These are phyloP conservation scores for Mycena floridula DNA, from an alignment of 768 basidiomycete species.

Conservation along the genomic window DNA sequence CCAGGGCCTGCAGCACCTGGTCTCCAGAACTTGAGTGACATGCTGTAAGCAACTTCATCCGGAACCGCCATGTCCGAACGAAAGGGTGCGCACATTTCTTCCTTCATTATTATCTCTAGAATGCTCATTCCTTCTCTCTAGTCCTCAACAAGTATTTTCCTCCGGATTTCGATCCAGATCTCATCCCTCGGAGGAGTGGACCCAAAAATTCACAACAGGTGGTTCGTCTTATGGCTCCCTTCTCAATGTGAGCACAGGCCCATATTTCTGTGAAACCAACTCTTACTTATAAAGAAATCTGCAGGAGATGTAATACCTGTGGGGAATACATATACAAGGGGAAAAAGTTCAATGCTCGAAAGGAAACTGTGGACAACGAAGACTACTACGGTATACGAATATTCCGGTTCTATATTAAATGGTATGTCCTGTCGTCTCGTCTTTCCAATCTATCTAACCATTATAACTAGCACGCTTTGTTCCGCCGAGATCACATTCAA, in stretches of 20 bases:
- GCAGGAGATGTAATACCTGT: constrained; percentile 88
- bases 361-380: constrained; percentile 96
- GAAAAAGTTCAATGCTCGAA: constrained; percentile 99
- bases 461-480: constrained; percentile 82
- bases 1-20: constrained; percentile 83
- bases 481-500: constrained; percentile 99
- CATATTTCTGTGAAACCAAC: neutral
- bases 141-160: constrained; percentile 96
- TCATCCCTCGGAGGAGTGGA: constrained; percentile 86
- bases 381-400: constrained; percentile 99
- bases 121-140: constrained; percentile 19
- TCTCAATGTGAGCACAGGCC: constrained; percentile 71
- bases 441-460: constrained; percentile 9
- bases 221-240: constrained; percentile 98
- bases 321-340: constrained; percentile 99
- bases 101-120: neutral
- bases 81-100: constrained; percentile 4
- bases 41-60: constrained; percentile 12
- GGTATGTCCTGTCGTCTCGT: constrained; percentile 38
- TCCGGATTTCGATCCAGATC: constrained; percentile 96
- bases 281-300: no score
- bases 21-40: constrained; percentile 81
- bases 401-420: constrained; percentile 90
- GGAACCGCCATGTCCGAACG: constrained; percentile 9
- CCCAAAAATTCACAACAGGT: constrained; percentile 96